Conservation (phyloP, 148 eudicot genomes). For the Dysphania ambrosioides region DNA sequence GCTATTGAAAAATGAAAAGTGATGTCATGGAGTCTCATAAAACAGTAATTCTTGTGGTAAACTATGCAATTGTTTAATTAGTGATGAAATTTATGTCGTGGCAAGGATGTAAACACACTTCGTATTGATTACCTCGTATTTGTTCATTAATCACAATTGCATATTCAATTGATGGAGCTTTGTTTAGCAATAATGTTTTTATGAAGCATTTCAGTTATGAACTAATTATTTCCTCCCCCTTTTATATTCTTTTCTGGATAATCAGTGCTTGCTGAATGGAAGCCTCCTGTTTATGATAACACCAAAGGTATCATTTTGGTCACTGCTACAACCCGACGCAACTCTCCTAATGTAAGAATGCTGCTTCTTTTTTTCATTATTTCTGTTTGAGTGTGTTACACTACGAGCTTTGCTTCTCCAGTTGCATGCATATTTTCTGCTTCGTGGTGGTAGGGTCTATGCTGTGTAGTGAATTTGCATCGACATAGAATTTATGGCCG, state of each 20-base stretch:
- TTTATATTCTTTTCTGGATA: not conserved
- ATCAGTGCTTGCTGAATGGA: slow-evolving; percentile 99
- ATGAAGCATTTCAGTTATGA: not conserved
- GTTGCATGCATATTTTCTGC: not conserved
- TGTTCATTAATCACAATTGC: not conserved
- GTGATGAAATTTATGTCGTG: not conserved
- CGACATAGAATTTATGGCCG: not conserved
- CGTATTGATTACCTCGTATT: not conserved
- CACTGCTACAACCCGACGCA: slow-evolving; percentile 91
- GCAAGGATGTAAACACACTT: too few relatives aligned
- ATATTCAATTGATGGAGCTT: not conserved
- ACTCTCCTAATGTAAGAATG: slow-evolving; percentile 86
- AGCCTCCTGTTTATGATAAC: slow-evolving; percentile 96
- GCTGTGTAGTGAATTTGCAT: not conserved
- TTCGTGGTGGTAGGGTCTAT: not conserved
- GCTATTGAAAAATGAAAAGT: not conserved
- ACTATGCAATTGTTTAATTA: not conserved
- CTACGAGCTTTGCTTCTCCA: not conserved
- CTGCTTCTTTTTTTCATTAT: not conserved
- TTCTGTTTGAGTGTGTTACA: not conserved
- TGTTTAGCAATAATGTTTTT: not conserved
- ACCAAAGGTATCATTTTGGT: slow-evolving; percentile 80
- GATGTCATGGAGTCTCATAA: not conserved
- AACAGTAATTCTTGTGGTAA: not conserved
- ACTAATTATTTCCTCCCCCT: not conserved